A percentile compares a stretch with the other conserved stretches of the same genome.
Evolutionary conservation across 768 basidiomycete genomes (phyloP).

Genomic region (Lactifluus volemus): DNA sequence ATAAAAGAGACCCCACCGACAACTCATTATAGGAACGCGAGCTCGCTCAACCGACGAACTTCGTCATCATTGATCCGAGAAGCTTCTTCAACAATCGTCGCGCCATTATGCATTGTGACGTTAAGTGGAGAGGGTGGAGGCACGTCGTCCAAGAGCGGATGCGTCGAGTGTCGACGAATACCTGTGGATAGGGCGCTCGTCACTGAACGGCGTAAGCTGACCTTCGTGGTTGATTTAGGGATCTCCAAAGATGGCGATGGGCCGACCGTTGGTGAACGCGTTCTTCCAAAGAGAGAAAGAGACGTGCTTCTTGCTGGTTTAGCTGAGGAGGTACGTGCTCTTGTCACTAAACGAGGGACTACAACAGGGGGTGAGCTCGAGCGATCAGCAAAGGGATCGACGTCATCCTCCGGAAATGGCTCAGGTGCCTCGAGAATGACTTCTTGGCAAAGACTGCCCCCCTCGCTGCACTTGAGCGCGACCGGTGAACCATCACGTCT

Average conservation of each 20-base stretch:
- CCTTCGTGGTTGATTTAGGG: not conserved
- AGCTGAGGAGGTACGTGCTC: not conserved
- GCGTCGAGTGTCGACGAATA: not conserved
- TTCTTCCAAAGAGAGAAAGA: not conserved
- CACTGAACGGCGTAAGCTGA: conserved; percentile 5
- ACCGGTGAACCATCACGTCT: not conserved
- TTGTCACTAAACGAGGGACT: not conserved
- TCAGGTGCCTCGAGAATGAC: conserved; percentile 9
- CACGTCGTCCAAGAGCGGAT: not conserved
- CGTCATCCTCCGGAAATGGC: not conserved
- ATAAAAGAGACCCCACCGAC: not conserved
- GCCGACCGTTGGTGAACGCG: not conserved
- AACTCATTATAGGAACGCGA: conserved; percentile 44
- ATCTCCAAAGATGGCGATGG: not conserved
- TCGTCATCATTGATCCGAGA: conserved; percentile 57
- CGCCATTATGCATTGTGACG: conserved; percentile 52
- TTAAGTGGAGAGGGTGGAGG: conserved; percentile 35
- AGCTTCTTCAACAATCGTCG: conserved; percentile 46
- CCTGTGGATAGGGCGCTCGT: not conserved
- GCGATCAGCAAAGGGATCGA: conserved; percentile 1
- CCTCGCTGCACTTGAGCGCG: conserved; percentile 9
- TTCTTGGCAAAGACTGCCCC: not conserved
- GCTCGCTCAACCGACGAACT: conserved; percentile 57
- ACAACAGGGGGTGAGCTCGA: not conserved
- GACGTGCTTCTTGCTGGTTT: not conserved